Percentiles rank a stretch among this genome's conserved stretches.
phyloP scores from a whole-genome alignment of 768 basidiomycete genomes.

The Galerina marginata region DNA sequence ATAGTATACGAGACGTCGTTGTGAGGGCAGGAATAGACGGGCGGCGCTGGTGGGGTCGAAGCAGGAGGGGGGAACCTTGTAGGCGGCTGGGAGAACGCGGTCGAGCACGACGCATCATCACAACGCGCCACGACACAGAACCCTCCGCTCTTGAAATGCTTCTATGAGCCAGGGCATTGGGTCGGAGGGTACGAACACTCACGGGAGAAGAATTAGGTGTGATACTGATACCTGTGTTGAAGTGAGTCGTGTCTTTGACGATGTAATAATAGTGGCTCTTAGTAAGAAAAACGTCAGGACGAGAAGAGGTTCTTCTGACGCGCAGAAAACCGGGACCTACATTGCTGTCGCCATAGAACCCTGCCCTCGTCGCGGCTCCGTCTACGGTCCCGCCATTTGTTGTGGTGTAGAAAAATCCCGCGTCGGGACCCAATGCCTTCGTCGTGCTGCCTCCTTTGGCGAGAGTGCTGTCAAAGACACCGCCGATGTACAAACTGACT shows the following conservation, averaged over 20 bases:
- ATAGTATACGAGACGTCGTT: background rate
- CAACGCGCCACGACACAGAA: slow-evolving; percentile 26
- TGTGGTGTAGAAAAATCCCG: slow-evolving; percentile 28
- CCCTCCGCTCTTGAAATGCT: slow-evolving; percentile 10
- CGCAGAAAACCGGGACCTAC: too few relatives aligned
- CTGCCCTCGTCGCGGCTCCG: slow-evolving; percentile 20
- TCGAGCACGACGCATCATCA: slow-evolving; percentile 22
- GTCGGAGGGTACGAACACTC: background rate
- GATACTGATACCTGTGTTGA: slow-evolving; percentile 5
- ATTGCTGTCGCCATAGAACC: slow-evolving; percentile 23
- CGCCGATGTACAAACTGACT: slow-evolving; percentile 28
- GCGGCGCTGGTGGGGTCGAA: slow-evolving; percentile 9
- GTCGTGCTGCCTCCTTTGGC: slow-evolving; percentile 14
- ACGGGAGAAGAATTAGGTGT: background rate
- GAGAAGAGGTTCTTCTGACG: background rate
- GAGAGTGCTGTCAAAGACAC: slow-evolving; percentile 19
- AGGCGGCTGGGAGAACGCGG: slow-evolving; percentile 24
- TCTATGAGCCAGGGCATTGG: background rate
- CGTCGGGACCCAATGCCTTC: slow-evolving; percentile 16
- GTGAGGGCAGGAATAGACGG: slow-evolving; percentile 13
- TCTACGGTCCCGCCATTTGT: slow-evolving; percentile 26
- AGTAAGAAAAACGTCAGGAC: background rate
- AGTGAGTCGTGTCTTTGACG: slow-evolving; percentile 3
- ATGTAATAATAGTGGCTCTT: background rate
- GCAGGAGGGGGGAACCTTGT: slow-evolving; percentile 11